Evolutionary conservation across 2,329 filamentous ascomycete species (phyloP).

Genomic region (Fusarium sp.): DNA sequence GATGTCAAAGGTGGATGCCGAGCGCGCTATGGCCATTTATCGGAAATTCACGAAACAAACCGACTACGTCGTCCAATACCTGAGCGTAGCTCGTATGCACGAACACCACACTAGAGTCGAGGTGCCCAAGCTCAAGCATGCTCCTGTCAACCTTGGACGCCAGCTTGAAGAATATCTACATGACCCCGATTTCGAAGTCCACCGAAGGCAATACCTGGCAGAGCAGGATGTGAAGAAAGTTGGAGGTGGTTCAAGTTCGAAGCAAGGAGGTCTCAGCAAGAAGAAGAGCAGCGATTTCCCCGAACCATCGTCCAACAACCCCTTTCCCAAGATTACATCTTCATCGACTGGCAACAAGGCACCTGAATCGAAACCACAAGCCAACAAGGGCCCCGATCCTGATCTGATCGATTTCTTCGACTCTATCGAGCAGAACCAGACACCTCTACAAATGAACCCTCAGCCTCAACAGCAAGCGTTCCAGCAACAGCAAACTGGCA

Average conservation of each 20-base stretch:
- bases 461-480: constrained; percentile 55
- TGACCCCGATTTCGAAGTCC: constrained; percentile 94
- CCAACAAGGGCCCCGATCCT: constrained; percentile 74
- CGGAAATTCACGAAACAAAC: constrained; percentile 92
- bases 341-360: constrained; percentile 52
- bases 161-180: constrained; percentile 95
- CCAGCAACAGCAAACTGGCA: constrained; percentile 48
- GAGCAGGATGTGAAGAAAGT: constrained; percentile 81
- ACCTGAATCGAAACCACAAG: constrained; percentile 60
- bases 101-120: constrained; percentile 93
- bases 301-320: constrained; percentile 59
- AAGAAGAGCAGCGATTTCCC: constrained; percentile 54
- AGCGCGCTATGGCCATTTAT: constrained; percentile 92
- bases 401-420: constrained; percentile 96
- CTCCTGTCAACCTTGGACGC: constrained; percentile 88
- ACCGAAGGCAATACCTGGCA: constrained; percentile 90
- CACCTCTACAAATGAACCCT: constrained; percentile 69
- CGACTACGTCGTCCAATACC: constrained; percentile 90
- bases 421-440: constrained; percentile 91
- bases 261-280: constrained; percentile 51
- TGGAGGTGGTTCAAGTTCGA: constrained; percentile 54
- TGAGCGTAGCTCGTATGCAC: constrained; percentile 88
- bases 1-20: constrained; percentile 94
- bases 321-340: constrained; percentile 54
- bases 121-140: constrained; percentile 97